phyloP scores from a whole-genome alignment of 2,329 filamentous ascomycete species.

The Diplodia sapinea region DNA sequence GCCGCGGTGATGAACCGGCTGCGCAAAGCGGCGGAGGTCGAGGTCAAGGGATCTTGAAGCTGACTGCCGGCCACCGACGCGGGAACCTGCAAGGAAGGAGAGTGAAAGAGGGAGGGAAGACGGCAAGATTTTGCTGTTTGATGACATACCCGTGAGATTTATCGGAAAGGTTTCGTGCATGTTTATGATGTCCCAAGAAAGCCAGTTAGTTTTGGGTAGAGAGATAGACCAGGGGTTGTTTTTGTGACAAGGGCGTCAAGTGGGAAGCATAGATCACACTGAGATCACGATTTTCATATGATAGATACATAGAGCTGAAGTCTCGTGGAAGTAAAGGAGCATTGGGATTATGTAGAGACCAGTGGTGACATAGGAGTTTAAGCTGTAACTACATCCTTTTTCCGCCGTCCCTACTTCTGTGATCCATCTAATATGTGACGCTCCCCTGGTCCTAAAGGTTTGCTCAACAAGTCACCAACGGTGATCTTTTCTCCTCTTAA shows the following conservation, averaged over 20 bases:
- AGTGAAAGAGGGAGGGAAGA: too few relatives aligned
- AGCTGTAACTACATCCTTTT: not conserved
- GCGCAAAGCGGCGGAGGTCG: conserved; percentile 52
- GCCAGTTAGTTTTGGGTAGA: not conserved
- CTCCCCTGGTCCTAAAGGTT: not conserved
- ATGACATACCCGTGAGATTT: not conserved
- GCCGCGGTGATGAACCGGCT: conserved; percentile 66
- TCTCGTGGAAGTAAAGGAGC: not conserved
- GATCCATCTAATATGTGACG: not conserved
- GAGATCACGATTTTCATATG: not conserved
- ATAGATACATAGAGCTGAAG: not conserved
- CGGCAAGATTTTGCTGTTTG: not conserved
- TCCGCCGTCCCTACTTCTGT: not conserved
- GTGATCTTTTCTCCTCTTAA: not conserved
- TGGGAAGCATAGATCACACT: not conserved
- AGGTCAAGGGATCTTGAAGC: conserved; percentile 22
- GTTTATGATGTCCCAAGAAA: not conserved
- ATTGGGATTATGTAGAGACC: too few relatives aligned
- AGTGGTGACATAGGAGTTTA: not conserved
- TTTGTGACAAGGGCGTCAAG: not conserved
- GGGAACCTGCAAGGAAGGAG: too few relatives aligned
- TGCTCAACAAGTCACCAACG: not conserved
- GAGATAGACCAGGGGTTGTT: not conserved
- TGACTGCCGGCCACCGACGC: not conserved
- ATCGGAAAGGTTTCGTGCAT: not conserved